These are phyloP conservation scores for Leccinum incarnatum DNA, from an alignment of 768 basidiomycete genomes.

Conservation along the genomic window DNA sequence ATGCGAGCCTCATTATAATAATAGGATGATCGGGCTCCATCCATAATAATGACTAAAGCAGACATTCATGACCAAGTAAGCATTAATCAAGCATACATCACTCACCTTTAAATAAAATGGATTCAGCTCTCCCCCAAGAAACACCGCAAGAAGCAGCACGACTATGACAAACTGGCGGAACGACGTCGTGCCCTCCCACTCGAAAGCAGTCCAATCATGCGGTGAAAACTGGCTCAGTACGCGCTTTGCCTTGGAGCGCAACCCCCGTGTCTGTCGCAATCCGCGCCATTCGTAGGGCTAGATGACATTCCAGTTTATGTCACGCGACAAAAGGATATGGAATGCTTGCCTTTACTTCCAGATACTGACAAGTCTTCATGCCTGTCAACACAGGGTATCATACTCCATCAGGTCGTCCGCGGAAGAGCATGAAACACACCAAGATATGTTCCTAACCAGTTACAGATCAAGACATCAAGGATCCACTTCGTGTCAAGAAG, in stretches of 20 bases:
- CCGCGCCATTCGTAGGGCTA: conserved; percentile 88
- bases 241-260: conserved; percentile 75
- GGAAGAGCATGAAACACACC: conserved; percentile 41
- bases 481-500: conserved; percentile 58
- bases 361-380: conserved; percentile 84
- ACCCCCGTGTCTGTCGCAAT: conserved; percentile 69
- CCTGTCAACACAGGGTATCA: conserved; percentile 39
- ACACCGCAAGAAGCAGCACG: conserved; percentile 70
- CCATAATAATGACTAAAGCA: conserved; percentile 53
- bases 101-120: conserved; percentile 85
- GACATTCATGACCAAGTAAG: conserved; percentile 37
- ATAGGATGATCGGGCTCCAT: conserved; percentile 91
- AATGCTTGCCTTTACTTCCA: conserved; percentile 69
- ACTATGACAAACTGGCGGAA: conserved; percentile 75
- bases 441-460: conserved; percentile 84
- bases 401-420: conserved; percentile 15
- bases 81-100: neutral
- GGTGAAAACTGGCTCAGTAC: conserved; percentile 84
- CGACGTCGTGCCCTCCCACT: conserved; percentile 79
- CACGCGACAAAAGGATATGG: neutral
- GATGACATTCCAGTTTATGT: conserved; percentile 4
- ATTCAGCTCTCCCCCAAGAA: conserved; percentile 81
- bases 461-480: conserved; percentile 81
- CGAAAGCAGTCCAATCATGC: conserved; percentile 84
- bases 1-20: conserved; percentile 65